These are phyloP conservation scores for Rhodotorula kratochvilovae DNA, from an alignment of 768 basidiomycete species.

Conservation along the genomic window DNA sequence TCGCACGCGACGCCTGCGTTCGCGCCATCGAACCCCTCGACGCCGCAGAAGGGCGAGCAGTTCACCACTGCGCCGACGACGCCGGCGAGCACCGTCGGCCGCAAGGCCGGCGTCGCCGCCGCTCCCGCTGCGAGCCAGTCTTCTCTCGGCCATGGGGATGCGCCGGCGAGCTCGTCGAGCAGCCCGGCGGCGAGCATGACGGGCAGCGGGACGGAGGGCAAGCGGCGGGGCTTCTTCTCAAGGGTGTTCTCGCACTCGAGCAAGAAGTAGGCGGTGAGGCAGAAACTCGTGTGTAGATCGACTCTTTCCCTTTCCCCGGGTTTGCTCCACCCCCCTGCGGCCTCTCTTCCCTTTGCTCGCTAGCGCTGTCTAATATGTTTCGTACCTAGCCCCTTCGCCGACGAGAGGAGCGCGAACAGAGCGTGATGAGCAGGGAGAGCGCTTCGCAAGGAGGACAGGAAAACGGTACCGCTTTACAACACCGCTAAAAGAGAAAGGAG, in stretches of 20 bases:
- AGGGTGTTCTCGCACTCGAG: constrained; percentile 4
- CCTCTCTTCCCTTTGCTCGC: no score
- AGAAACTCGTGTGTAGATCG: neutral
- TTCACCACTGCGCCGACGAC: constrained; percentile 14
- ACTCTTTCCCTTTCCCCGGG: no score
- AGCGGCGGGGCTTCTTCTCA: constrained; percentile 10
- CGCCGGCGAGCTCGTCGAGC: neutral
- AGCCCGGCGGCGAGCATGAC: neutral
- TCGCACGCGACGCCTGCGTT: neutral
- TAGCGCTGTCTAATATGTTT: no score
- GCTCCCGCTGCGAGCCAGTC: neutral
- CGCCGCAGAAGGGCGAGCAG: neutral
- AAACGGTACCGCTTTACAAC: no score
- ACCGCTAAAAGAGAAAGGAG: no score
- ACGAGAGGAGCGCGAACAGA: no score
- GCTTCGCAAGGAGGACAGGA: no score
- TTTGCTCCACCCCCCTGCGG: no score
- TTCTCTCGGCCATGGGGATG: neutral
- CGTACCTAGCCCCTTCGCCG: no score
- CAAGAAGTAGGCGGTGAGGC: neutral
- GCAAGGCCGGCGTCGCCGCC: neutral
- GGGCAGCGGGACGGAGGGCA: neutral
- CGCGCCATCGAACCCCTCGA: neutral
- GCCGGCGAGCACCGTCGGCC: constrained; percentile 1
- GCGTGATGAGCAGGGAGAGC: neutral